Evolutionary conservation across 495 filamentous ascomycete genomes (phyloP), one percentile per base, ranked within the genome.

Genomic region (Hyphodiscus hymeniophilus): DNA sequence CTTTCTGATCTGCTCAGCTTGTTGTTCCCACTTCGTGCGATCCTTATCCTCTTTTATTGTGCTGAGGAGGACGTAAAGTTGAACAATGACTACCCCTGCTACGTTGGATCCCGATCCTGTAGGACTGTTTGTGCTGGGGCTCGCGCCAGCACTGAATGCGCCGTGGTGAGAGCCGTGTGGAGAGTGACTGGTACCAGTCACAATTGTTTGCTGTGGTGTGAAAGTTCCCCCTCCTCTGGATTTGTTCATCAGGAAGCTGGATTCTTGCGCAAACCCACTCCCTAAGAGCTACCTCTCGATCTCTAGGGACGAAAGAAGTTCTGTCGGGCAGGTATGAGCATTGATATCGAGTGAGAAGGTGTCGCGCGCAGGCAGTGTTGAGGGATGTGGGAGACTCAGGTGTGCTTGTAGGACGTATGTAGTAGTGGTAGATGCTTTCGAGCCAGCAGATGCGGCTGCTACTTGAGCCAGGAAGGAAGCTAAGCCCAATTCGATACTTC

Each of bases 21-120:
- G 89, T 32, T 79, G 74, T 60, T 97, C 89, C 86, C 89, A 96
- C 87, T 94, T 95, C 55, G 82, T 76, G 63, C 84, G 83, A 66
- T 91, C 87, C 65, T 87, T 89, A 59, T 83, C 80, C 66, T 96
- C 90, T 60, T 88, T 95, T 61, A 95, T 85, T 21, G 87, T 87
- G 70, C 89, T 91, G 49, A 99, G 76, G 30, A 97, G 77, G 48
- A 99, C 75, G 67, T 90, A 94, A 47, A 97, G 80, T 73, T 99
- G 94, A 47, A 91, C 89, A 56, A 94, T 82, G 48, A 87, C 88
- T 63, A 99, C 91, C 63, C 89, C 94, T 34, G 86, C 76, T 47
- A 87, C 68, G 57, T 72, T 72, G 52, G 56, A 87, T 48, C 79
- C 71, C 45, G 62, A 74, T 40, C 77, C 77, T 8, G 51, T 58